Conservation (phyloP, 108 stramenopile species). For the Skeletonema menzelii region DNA sequence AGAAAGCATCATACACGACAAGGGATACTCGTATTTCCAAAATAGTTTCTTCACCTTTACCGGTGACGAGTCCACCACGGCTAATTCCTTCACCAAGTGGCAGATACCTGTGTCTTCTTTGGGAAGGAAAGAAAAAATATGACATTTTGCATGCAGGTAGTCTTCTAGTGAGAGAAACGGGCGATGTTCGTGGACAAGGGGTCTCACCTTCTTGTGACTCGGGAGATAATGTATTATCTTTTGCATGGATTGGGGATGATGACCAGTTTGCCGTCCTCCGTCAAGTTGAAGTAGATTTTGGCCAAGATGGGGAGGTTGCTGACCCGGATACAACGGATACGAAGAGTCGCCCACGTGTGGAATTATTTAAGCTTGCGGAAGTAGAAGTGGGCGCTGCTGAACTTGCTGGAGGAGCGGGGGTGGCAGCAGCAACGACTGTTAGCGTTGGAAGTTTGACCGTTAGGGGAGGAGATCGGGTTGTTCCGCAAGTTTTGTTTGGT, state of each 20-base stretch:
- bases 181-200: slow-evolving; percentile 15
- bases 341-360: slow-evolving; percentile 49
- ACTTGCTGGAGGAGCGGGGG: slow-evolving; percentile 42
- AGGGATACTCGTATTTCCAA: slow-evolving; percentile 23
- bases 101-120: slow-evolving; percentile 66
- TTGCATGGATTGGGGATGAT: slow-evolving; percentile 85
- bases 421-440: slow-evolving; percentile 56
- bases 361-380: slow-evolving; percentile 61
- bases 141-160: slow-evolving; percentile 74
- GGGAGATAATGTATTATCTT: slow-evolving; percentile 62
- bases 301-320: neutral
- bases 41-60: slow-evolving; percentile 31
- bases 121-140: slow-evolving; percentile 66
- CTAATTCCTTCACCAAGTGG: slow-evolving; percentile 74
- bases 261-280: slow-evolving; percentile 63
- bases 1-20: slow-evolving; percentile 2
- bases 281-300: neutral
- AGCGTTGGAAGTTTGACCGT: slow-evolving; percentile 62
- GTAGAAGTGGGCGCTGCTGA: slow-evolving; percentile 55
- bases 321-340: slow-evolving; percentile 18
- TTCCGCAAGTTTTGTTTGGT: slow-evolving; percentile 72
- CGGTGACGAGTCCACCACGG: slow-evolving; percentile 51
- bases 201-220: slow-evolving; percentile 62
- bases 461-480: slow-evolving; percentile 68
- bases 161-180: slow-evolving; percentile 37